Evolutionary conservation across 2,329 filamentous ascomycete species (phyloP), one percentile per base, ranked within the genome.

Genomic region (Trichoderma sp.): DNA sequence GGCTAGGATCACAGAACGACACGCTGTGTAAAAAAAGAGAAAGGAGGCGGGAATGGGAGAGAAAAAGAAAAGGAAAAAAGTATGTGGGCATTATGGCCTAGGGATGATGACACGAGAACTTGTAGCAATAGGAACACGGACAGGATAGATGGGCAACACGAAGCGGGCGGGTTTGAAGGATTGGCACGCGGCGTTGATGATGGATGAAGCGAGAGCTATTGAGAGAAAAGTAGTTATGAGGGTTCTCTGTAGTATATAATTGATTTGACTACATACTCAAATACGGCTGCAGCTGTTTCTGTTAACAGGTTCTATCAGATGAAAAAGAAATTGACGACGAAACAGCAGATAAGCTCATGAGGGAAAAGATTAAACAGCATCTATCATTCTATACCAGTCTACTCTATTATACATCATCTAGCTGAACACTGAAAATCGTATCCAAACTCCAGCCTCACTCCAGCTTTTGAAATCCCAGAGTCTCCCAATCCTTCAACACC

Each of bases 401-500:
- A 3, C 38, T 50, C 41, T n/a, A n/a, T n/a, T n/a, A n/a, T n/a
- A n/a, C n/a, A n/a, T n/a, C n/a, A n/a, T n/a, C n/a, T n/a, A n/a
- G n/a, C n/a, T n/a, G n/a, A n/a, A n/a, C n/a, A n/a, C n/a, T n/a
- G n/a, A n/a, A n/a, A n/a, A n/a, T 1, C 45, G 12, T 33, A 6
- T 56, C n/a, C 16, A 29, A 18, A 18, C 16, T n/a, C 62, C 21
- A 1, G 0, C 16, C 3, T 65, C 31, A 65, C 21, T 62, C 27
- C 12, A 68, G n/a, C 27, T 68, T 68, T 29, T 21, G 45, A 6
- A 68, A 68, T 21, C 65, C 65, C 29, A 68, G 27, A 2, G n/a
- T 68, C 4, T 78, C 75, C 79, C 79, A 80, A 9, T 76, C 75
- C 31, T 45, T 62, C 11, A 76, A 38, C 0, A 88, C 83, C 75